Base-by-base conservation (phyloP, 2,329 filamentous ascomycete genomes). In the Fusarium sp. region DNA sequence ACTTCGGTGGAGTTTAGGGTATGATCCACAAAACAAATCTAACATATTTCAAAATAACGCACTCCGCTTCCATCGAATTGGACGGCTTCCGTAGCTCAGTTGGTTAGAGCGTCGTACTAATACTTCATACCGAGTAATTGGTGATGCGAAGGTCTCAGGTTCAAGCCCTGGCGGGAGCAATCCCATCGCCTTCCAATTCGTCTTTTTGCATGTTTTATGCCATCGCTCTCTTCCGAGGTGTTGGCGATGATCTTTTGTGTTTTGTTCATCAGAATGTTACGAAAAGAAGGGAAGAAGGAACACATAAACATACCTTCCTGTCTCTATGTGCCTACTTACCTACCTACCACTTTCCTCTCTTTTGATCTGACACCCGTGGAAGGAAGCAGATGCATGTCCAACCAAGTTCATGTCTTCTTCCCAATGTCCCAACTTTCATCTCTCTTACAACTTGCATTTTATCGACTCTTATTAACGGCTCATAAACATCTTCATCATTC, bases 101-200 rank as follows among this genome's bases (percentile, higher is more conserved):
- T 74, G 72, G 72, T 73, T 74, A 74, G 72, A 74, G 72, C 72
- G 70, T 73, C 71, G 72, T 74, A 74, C 72, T 74, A 74, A 75
- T 75, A 75, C 65, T 75, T 63, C 57, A 52, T 46, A 55, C 56
- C 34, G 55, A 73, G 62, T 67, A 46, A 68, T 50, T 40, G 54
- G 73, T 75, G 26, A 75, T 75, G 73, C 73, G 73, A 75, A 73
- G 73, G 73, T 73, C 73, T 74, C 73, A 73, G 73, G 73, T 75
- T 75, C 73, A 75, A 75, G 73, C 73, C 73, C 73, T 74, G 73
- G 73, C 72, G 73, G 73, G 73, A 75, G 73, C 73, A 70, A 59
- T 72, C 72, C 64, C 72, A 52, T 31, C 15, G 73, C 70, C 70
- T 19, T 73, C 61, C 34, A 26, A 40, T 61, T 63, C 26, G 11